A percentile compares a stretch with the other conserved stretches of the same genome.
These are phyloP conservation scores for Apiospora aurea DNA, from an alignment of 2,329 filamentous ascomycete genomes.

Conservation along the genomic window DNA sequence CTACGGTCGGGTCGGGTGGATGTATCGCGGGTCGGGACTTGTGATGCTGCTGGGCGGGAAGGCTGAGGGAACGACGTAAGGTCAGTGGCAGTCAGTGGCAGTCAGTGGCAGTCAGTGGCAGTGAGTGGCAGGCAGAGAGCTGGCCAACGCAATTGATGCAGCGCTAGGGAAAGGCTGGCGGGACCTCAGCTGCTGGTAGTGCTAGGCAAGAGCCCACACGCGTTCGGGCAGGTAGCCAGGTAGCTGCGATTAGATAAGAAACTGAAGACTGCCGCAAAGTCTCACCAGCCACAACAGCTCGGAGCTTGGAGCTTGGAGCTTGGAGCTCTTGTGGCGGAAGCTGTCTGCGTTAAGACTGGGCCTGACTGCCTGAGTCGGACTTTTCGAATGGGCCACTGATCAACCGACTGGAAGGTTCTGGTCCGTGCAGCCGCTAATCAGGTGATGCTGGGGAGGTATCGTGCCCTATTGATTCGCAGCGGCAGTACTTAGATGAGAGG, in stretches of 20 bases:
- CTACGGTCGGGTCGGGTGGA: conserved; percentile 10
- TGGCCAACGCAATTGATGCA: conserved; percentile 8
- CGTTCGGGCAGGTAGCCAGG: conserved; percentile 32
- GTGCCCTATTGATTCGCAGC: not conserved
- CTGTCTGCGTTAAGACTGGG: not conserved
- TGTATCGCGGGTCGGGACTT: conserved; percentile 15
- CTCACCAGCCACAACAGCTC: not conserved
- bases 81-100: conserved; percentile 8
- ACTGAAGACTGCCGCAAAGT: not conserved
- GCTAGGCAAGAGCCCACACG: conserved; percentile 45
- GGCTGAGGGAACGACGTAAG: conserved; percentile 16
- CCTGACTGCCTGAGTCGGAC: not conserved
- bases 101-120: not conserved
- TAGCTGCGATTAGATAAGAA: conserved; percentile 23
- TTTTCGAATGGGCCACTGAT: not conserved
- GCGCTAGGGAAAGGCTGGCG: not conserved
- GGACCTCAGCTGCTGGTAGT: not conserved
- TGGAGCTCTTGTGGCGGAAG: conserved; percentile 6
- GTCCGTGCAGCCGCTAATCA: not conserved
- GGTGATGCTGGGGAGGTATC: not conserved
- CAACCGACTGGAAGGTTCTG: conserved; percentile 10
- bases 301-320: conserved; percentile 6
- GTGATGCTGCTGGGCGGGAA: conserved; percentile 14
- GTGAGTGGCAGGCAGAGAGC: not conserved
- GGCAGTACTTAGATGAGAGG: not conserved